These are phyloP conservation scores for Carex scoparia DNA, from an alignment of 176 grass and related monocot genomes.

Conservation along the genomic window DNA sequence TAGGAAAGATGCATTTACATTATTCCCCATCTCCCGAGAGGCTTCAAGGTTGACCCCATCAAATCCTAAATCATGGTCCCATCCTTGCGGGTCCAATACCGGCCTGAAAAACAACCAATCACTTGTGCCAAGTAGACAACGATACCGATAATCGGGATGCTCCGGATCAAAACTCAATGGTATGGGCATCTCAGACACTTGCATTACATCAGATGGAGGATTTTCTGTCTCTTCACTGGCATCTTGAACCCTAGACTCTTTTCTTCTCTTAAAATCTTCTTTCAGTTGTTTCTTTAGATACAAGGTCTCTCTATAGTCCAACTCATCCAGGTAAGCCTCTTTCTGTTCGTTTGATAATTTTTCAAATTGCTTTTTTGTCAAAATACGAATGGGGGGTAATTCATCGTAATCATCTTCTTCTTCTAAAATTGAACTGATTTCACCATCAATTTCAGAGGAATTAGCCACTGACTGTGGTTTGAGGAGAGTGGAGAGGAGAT, in stretches of 20 bases:
- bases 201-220: conserved; percentile 40
- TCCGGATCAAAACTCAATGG: conserved; percentile 77
- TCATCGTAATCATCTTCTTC: conserved; percentile 92
- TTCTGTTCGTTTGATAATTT: conserved; percentile 67
- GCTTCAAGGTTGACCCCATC: conserved; percentile 82
- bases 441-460: conserved; percentile 30
- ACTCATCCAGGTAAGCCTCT: conserved; percentile 86
- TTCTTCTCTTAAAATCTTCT: conserved; percentile 60
- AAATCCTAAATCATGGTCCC: conserved; percentile 93
- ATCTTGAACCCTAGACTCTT: conserved; percentile 47
- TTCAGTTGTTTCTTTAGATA: conserved; percentile 87
- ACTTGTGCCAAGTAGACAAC: conserved; percentile 48
- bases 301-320: conserved; percentile 89
- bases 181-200: conserved; percentile 75
- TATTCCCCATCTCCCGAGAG: conserved; percentile 37
- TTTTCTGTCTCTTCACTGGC: conserved; percentile 41
- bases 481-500: conserved; percentile 91
- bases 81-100: conserved; percentile 90
- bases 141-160: conserved; percentile 56
- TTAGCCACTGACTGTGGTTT: conserved; percentile 38
- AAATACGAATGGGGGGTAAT: conserved; percentile 79
- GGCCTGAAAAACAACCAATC: conserved; percentile 60
- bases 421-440: conserved; percentile 43
- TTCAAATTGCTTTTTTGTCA: conserved; percentile 64
- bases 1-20: conserved; percentile 40